Conservation (phyloP, 306 rosid species). For the Trifolium dubium region DNA sequence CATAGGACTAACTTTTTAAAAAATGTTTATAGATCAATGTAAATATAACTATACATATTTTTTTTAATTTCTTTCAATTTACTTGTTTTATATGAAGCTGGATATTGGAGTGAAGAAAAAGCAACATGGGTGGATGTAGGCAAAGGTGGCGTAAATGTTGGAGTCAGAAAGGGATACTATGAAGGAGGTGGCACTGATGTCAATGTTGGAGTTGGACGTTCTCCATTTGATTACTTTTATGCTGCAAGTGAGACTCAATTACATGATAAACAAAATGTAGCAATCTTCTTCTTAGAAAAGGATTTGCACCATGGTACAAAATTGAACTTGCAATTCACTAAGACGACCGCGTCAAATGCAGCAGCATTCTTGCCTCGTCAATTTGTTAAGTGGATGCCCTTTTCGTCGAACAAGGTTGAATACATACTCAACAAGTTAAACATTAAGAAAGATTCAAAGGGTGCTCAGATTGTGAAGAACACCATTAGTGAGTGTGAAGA, state of each 20-base stretch:
- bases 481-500: conserved; percentile 68
- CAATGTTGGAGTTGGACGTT: conserved; percentile 30
- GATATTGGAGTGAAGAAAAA: conserved; percentile 12
- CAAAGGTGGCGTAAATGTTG: conserved; percentile 6
- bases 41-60: neutral
- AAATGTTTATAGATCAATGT: neutral
- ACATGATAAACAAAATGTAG: conserved; percentile 61
- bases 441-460: conserved; percentile 50
- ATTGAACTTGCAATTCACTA: conserved; percentile 61
- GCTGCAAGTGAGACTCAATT: conserved; percentile 44
- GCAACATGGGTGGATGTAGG: conserved; percentile 15
- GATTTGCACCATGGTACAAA: conserved; percentile 58
- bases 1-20: too few species aligned
- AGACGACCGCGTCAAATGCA: conserved; percentile 35
- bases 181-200: conserved; percentile 7
- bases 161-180: conserved; percentile 4
- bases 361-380: conserved; percentile 60
- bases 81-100: neutral
- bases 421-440: conserved; percentile 52
- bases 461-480: conserved; percentile 51
- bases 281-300: conserved; percentile 78
- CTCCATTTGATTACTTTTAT: conserved; percentile 5
- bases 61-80: neutral
- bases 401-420: conserved; percentile 59
- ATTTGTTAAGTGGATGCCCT: conserved; percentile 64